Conservation (phyloP, 208 protist genomes). For the Angomonas ambiguus region DNA sequence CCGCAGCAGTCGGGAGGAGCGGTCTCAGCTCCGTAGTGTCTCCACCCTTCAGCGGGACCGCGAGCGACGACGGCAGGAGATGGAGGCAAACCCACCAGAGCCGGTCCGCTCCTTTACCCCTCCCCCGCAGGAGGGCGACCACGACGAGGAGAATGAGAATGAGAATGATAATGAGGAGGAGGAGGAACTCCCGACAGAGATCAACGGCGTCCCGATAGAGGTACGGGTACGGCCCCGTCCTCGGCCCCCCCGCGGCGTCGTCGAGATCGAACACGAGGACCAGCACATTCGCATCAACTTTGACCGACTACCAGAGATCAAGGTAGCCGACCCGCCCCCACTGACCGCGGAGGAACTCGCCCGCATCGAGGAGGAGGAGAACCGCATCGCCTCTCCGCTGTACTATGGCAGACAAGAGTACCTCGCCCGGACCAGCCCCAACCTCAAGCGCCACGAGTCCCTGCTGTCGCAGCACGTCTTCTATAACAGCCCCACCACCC, state of each 20-base stretch:
- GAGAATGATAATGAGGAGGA: not conserved
- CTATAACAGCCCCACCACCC: not conserved
- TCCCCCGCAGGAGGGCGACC: not conserved
- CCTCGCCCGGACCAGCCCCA: not conserved
- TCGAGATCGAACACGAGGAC: not conserved
- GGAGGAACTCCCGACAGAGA: not conserved
- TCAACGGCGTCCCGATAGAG: not conserved
- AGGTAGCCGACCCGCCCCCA: slow-evolving; percentile 29
- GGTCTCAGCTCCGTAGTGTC: not conserved
- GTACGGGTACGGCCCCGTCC: not conserved
- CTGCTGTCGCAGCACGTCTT: not conserved
- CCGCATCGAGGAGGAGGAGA: slow-evolving; percentile 13
- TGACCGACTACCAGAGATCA: slow-evolving; percentile 13
- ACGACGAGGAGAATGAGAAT: not conserved
- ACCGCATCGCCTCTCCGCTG: slow-evolving; percentile 28
- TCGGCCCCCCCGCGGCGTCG: not conserved
- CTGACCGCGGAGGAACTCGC: slow-evolving; percentile 15
- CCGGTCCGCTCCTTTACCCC: not conserved
- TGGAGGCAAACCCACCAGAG: no score
- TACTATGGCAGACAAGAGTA: slow-evolving; percentile 22
- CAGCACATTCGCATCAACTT: slow-evolving; percentile 7
- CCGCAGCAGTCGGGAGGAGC: not conserved
- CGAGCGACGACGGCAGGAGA: not conserved
- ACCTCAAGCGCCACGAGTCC: not conserved
- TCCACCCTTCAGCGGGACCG: not conserved